Base-by-base conservation (phyloP, 176 grass and related monocot species). In the Themeda triandra region DNA sequence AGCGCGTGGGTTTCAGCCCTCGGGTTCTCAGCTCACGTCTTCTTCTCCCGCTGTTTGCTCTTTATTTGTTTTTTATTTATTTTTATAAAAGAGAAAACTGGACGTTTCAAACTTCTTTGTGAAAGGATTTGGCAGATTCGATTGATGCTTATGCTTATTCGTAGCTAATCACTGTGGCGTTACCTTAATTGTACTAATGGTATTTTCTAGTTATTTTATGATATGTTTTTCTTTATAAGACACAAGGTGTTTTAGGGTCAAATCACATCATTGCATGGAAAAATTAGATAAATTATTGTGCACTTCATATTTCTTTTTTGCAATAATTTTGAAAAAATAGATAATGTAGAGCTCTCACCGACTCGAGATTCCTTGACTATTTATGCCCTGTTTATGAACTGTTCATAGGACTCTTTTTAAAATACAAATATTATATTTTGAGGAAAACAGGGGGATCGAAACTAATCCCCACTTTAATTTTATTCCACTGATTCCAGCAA, bases 1-100 rank as follows among this genome's bases (percentile, higher is more conserved):
- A 67, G 62, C 87, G 82, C 81, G 66, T 79, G 75, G 86, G 33
- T 73, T 73, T 32, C 32, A 17, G 54, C 81, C 86, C 75, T 79
- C 21, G 81, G 75, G 21, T 88, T 73, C 75, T 88, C 80, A 24
- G 66, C 13, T 81, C 28, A 27, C 4, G 51, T 66, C 15, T 5
- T 29, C 21, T 45, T 42, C 11, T 29, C 39, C 49, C 2, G 1
- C 11, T 59, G 10, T 59, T 77, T 68, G 23, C 31, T 59, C 23
- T 48, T 35, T 45, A 1, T 53, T 53, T 14, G 7, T 24, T 40
- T 11, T 8, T 32, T 15, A 8, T 17, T 30, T 30, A 8, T 8
- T 18, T 18, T 11, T 12, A 21, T 8, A 6, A 31, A 41, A 6
- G 31, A 27, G 3, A 64, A n/a, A 35, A 33, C 3, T n/a, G 46